Base-by-base conservation (phyloP, 2,329 filamentous ascomycete genomes). In the Xylariaceae sp. region DNA sequence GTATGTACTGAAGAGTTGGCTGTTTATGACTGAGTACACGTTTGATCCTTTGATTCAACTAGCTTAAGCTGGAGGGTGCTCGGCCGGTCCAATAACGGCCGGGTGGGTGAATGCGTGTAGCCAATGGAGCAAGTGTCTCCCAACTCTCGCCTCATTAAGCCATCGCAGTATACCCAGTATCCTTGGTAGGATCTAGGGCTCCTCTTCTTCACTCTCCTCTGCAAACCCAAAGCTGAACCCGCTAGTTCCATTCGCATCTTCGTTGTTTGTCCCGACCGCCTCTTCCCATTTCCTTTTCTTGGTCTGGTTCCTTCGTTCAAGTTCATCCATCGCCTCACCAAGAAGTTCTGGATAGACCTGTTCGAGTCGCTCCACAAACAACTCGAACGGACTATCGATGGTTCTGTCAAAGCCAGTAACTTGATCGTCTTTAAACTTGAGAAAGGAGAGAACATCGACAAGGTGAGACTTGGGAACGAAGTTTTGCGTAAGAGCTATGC, bases 401-500 rank as follows among this genome's bases (percentile, higher is more conserved):
- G 86, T 82, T 37, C 84, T 84, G 53, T 82, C 82, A 71, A 97
- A 97, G 0, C 94, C 93, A 23, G 90, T 94, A 1, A 97, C 87
- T 70, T 96, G 92, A 60, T 93, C 88, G 2, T 88, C 77, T 73
- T 91, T 92, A 71, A 96, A 87, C 55, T 83, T 82, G 67, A 97
- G 74, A 67, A 97, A 97, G 1, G 83, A 83, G 55, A 97, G 73
- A 0, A 92, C 92, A 49, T 90, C 85, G 0, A 82, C 78, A 1
- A 97, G 75, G 68, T 93, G 88, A 3, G 85, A 85, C 62, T 78
- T 77, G 45, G 94, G 92, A 10, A 97, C 90, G 71, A 97, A 97
- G 72, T 97, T 97, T 72, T 97, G 93, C 6, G 93, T 97, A 64
- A 97, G 81, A 3, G 93, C 94, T 64, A 97, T 89, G 49, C 89